Conservation (phyloP, 768 basidiomycete species). For the Lanmaoa rubissima region DNA sequence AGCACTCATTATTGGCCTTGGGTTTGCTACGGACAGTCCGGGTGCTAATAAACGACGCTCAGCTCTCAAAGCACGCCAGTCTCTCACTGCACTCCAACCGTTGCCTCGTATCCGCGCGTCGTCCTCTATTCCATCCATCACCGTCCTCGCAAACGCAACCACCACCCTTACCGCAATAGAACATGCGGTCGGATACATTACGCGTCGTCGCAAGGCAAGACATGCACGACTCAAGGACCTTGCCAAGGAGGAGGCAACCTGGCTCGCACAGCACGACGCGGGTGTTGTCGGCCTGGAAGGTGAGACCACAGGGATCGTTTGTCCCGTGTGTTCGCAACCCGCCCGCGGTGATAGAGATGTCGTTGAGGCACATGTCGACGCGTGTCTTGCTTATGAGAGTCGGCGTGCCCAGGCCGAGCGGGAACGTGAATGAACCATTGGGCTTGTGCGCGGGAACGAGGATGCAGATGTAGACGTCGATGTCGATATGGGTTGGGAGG, state of each 20-base stretch:
- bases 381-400: constrained; percentile 64
- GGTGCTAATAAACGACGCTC: constrained; percentile 37
- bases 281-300: constrained; percentile 35
- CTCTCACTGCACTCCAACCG: constrained; percentile 30
- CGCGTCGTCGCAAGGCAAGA: constrained; percentile 67
- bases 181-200: constrained; percentile 61
- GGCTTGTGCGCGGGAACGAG: constrained; percentile 34
- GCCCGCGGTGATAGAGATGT: constrained; percentile 71
- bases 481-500: constrained; percentile 39
- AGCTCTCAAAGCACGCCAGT: constrained; percentile 43
- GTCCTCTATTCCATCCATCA: constrained; percentile 11
- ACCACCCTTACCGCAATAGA: constrained; percentile 35
- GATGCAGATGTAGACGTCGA: constrained; percentile 33
- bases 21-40: constrained; percentile 27
- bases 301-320: constrained; percentile 47
- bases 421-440: constrained; percentile 22
- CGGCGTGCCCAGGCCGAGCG: constrained; percentile 37
- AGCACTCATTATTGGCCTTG: constrained; percentile 34
- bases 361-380: constrained; percentile 77
- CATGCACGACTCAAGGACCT: constrained; percentile 66
- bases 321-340: constrained; percentile 63
- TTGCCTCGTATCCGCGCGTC: constrained; percentile 26
- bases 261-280: constrained; percentile 14
- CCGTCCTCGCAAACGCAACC: constrained; percentile 19
- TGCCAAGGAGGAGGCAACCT: constrained; percentile 55